Conservation (phyloP, 352 stramenopile genomes). For the Phytophthora melonis region DNA sequence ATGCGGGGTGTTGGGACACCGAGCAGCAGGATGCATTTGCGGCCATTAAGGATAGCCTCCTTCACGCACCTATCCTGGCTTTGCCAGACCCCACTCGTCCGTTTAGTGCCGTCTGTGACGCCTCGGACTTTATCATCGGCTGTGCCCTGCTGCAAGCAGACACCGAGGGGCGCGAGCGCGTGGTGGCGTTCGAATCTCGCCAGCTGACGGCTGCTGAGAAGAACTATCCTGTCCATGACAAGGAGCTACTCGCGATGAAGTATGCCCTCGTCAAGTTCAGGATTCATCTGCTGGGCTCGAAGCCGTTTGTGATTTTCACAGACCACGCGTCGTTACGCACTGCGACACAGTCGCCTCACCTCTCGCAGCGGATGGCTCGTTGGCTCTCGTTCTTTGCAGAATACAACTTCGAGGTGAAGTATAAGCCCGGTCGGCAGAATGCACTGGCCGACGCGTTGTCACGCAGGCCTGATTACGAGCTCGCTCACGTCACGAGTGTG, state of each 20-base stretch:
- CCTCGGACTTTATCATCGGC: too few relatives aligned
- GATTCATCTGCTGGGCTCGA: not conserved
- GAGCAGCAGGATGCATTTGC: too few relatives aligned
- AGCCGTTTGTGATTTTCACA: not conserved
- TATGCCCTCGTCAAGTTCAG: conserved; percentile 9
- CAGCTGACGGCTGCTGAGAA: not conserved
- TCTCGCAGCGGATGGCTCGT: not conserved
- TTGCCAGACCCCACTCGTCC: too few relatives aligned
- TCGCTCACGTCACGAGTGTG: too few relatives aligned
- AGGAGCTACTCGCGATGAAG: conserved; percentile 3
- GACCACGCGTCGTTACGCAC: not conserved
- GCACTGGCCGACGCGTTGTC: not conserved
- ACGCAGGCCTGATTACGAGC: not conserved
- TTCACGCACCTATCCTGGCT: too few relatives aligned
- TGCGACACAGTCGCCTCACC: not conserved
- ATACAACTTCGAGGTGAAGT: conserved; percentile 7
- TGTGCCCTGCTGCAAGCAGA: too few relatives aligned
- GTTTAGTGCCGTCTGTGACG: too few relatives aligned
- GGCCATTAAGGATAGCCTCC: too few relatives aligned
- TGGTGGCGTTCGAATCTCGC: not conserved
- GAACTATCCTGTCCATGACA: too few relatives aligned
- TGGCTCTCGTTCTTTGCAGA: conserved; percentile 3
- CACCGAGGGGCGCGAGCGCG: too few relatives aligned
- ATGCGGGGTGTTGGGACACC: too few relatives aligned
- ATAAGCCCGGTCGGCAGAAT: conserved; percentile 1